Evolutionary conservation across 2,329 filamentous ascomycete genomes (phyloP).

Genomic region (Colletotrichum endophyticum): DNA sequence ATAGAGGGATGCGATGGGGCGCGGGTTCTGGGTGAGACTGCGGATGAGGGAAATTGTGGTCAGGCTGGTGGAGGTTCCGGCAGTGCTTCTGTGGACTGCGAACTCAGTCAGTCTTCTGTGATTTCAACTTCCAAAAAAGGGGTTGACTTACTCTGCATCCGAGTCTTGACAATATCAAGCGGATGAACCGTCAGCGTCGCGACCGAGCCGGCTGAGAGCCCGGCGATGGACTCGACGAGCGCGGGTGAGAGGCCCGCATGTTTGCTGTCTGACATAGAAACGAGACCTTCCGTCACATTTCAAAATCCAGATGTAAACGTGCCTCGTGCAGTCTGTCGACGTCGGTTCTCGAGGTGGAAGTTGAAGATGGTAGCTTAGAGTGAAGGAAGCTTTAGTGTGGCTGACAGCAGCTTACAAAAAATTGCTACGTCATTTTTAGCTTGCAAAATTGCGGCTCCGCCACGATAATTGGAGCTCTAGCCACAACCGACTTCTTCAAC

Average conservation of each 20-base stretch:
- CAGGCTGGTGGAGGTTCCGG: slow-evolving; percentile 40
- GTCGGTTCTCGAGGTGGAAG: not conserved
- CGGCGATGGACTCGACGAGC: slow-evolving; percentile 85
- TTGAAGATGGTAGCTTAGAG: not conserved
- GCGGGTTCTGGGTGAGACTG: slow-evolving; percentile 51
- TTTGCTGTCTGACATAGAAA: slow-evolving; percentile 52
- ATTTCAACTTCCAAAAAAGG: not conserved
- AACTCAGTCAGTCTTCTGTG: not conserved
- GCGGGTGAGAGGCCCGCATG: slow-evolving; percentile 74
- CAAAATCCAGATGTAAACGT: not conserved
- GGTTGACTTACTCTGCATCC: slow-evolving; percentile 75
- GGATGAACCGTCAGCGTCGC: slow-evolving; percentile 90
- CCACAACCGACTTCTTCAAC: not conserved
- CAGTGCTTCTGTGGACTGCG: slow-evolving; percentile 55
- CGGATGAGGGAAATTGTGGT: slow-evolving; percentile 60
- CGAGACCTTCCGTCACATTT: slow-evolving; percentile 12
- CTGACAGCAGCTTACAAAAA: not conserved
- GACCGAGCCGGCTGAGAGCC: slow-evolving; percentile 85
- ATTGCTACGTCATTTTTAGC: slow-evolving; percentile 18
- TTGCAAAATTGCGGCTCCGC: slow-evolving; percentile 14
- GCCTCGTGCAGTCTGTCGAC: not conserved
- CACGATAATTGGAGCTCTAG: not conserved
- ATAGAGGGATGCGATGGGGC: slow-evolving; percentile 76
- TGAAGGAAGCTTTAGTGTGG: slow-evolving; percentile 4
- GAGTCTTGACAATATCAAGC: slow-evolving; percentile 94